A percentile compares a stretch with the other conserved stretches of the same genome.
These are phyloP conservation scores for Solanum phureja DNA, from an alignment of 257 asterid species.

Conservation along the genomic window DNA sequence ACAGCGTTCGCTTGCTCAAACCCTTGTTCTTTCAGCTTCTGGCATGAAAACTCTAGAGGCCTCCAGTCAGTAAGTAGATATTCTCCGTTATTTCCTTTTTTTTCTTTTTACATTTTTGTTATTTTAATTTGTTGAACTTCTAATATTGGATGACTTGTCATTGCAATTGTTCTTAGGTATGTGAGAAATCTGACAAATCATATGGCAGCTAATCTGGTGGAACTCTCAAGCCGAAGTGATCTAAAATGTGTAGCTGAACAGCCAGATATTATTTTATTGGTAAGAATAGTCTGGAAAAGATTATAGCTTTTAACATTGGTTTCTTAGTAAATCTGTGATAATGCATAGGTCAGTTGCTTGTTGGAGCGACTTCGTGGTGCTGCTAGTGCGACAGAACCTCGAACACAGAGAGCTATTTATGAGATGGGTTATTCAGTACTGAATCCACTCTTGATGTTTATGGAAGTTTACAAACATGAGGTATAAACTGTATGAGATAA, in stretches of 20 bases:
- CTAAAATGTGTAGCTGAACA: conserved; percentile 69
- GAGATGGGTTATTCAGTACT: conserved; percentile 69
- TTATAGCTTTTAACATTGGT: not conserved
- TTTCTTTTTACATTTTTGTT: not conserved
- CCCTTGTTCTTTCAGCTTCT: conserved; percentile 69
- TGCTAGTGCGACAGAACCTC: conserved; percentile 90
- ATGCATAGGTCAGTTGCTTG: conserved; percentile 71
- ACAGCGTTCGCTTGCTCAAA: conserved; percentile 95
- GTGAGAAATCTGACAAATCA: conserved; percentile 59
- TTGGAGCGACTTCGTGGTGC: conserved; percentile 98
- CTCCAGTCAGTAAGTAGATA: conserved; percentile 53
- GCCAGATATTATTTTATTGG: conserved; percentile 80
- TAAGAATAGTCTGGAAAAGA: conserved; percentile 15
- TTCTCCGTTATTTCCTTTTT: not conserved
- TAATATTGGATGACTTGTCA: not conserved
- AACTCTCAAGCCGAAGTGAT: conserved; percentile 60
- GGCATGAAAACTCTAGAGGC: conserved; percentile 54
- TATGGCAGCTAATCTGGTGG: conserved; percentile 60
- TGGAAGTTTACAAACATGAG: conserved; percentile 84
- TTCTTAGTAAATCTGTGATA: conserved; percentile 4
- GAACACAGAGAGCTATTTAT: conserved; percentile 77
- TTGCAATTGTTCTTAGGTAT: conserved; percentile 37
- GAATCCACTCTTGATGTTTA: conserved; percentile 64
- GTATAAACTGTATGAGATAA: conserved; percentile 21
- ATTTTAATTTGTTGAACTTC: conserved; percentile 11